Conservation (phyloP, 305 asterid species). For the Vinca major region DNA sequence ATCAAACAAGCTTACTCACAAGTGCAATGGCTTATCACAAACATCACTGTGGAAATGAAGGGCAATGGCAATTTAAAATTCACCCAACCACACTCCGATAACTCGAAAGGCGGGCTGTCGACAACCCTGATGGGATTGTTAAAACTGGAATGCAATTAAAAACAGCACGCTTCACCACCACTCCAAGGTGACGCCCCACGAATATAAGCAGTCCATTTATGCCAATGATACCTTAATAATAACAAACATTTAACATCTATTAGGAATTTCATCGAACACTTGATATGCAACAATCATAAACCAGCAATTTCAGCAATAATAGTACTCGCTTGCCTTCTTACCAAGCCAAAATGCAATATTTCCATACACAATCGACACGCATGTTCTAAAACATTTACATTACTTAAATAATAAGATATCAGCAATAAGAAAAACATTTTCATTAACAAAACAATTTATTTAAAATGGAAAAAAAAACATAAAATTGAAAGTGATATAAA, state of each 20-base stretch:
- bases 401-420: neutral
- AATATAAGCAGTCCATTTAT: constrained; percentile 81
- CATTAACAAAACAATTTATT: neutral
- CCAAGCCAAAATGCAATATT: constrained; percentile 98
- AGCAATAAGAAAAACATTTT: neutral
- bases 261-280: constrained; percentile 27
- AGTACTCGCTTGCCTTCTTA: constrained; percentile 97
- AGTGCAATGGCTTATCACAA: constrained; percentile 72
- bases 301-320: constrained; percentile 18
- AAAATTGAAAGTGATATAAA: constrained; percentile 3
- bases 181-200: constrained; percentile 80
- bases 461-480: neutral
- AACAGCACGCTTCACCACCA: constrained; percentile 68
- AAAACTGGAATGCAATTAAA: constrained; percentile 89
- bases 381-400: constrained; percentile 35
- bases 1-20: constrained; percentile 64
- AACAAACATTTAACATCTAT: constrained; percentile 5
- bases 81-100: constrained; percentile 96
- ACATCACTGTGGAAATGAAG: constrained; percentile 77
- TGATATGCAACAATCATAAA: constrained; percentile 2
- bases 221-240: constrained; percentile 65
- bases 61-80: constrained; percentile 84
- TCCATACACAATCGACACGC: constrained; percentile 75
- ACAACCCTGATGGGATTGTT: constrained; percentile 74
- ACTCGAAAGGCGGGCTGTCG: constrained; percentile 72